A percentile compares a stretch with the other conserved stretches of the same genome.
Evolutionary conservation across 176 grass and related monocot species (phyloP).

Genomic region (Tuctoria greenei): DNA sequence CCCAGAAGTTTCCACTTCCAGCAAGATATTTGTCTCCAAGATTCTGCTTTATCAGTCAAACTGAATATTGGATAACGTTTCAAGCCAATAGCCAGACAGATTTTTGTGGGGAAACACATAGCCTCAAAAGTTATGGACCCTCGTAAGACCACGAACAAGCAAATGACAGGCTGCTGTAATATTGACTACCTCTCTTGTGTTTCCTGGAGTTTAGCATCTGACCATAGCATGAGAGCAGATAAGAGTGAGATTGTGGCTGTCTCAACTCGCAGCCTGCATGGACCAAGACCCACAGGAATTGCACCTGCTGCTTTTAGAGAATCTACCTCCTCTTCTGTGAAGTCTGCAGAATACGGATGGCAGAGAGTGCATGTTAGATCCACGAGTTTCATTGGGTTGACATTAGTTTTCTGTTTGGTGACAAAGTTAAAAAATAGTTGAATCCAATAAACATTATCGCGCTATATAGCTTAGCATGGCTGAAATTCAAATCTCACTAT

Average conservation of each 20-base stretch:
- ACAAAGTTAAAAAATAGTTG: background rate
- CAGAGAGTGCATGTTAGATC: background rate
- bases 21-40: background rate
- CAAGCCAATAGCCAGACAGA: background rate
- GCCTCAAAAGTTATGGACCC: background rate
- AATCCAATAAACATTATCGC: background rate
- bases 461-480: background rate
- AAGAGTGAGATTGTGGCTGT: slow-evolving; percentile 77
- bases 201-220: slow-evolving; percentile 50
- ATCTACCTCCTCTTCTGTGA: slow-evolving; percentile 76
- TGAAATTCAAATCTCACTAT: background rate
- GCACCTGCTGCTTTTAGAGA: slow-evolving; percentile 66
- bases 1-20: too few relatives aligned
- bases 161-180: background rate
- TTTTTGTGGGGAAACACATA: background rate
- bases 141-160: background rate
- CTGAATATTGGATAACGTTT: background rate
- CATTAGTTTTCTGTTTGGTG: background rate
- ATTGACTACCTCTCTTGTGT: slow-evolving; percentile 19
- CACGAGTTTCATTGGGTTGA: background rate
- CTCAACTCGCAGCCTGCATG: slow-evolving; percentile 81
- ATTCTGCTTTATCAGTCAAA: background rate
- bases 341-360: slow-evolving; percentile 53
- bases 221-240: slow-evolving; percentile 86
- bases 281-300: slow-evolving; percentile 60